Base-by-base conservation (phyloP, 345 rosid genomes). In the Salix viminalis region DNA sequence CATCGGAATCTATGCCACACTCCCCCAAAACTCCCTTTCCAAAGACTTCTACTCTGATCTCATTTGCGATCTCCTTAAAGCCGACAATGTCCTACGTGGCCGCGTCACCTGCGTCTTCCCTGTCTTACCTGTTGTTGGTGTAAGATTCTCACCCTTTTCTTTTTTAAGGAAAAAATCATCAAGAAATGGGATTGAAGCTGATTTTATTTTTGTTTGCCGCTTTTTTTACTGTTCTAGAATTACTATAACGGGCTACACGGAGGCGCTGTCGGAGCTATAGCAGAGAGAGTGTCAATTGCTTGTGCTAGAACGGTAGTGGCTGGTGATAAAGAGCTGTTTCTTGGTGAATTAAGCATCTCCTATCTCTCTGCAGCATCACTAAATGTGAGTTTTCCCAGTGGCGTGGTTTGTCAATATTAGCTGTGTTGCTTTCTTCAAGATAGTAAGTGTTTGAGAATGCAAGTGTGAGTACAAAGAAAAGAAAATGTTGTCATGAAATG, bases 31-130 rank as follows among this genome's bases (percentile, higher is more conserved):
- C 9, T 79, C 73, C 78, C 13, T 36, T 24, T 69, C 83, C 2
- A 23, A 65, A 62, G 92, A 89, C 75, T 82, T 75, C 67, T 91
- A 83, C 82, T 86, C 95, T 75, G 67, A 80, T 70, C 74, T 91
- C 19, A 19, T 91, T 26, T 79, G 88, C 76, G 46, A 36, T 79
- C 82, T 87, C 44, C 86, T 89, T 80, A 83, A 66, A 52, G 82
- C 78, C 76, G 74, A 78, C 72, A 76, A 80, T 58, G 70, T 91
- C 82, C 65, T 81, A 16, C 91, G 86, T 28, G 98, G 94, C 72
- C 87, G 62, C 44, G 71, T 91, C 85, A 76, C 88, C 26, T 90
- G 95, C 74, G 62, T 76, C 81, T 80, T 90, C 87, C 21, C 86
- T 82, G 93, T 89, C 84, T 71, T 80, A 9, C 90, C 96, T 2